Evolutionary conservation across 768 basidiomycete species (phyloP), one percentile per base, ranked within the genome.

Genomic region (Tremella yokohamensis): DNA sequence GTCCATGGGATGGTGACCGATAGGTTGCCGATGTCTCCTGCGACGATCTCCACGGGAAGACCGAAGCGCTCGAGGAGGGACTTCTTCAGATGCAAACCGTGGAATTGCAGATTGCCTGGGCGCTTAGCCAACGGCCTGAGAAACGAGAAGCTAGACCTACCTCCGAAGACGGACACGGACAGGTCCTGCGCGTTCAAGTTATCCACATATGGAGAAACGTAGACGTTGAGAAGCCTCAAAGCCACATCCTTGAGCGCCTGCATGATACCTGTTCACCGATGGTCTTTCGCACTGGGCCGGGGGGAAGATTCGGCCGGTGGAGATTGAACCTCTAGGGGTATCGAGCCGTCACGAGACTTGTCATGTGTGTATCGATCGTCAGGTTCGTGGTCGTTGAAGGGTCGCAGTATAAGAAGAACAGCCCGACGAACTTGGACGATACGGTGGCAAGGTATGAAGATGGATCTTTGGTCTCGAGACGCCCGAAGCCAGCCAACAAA

Each of bases 161-260:
- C 69, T 7, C 66, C 62, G 52, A 65, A 69, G 25, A 73, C 56
- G 2, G 68, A 91, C 81, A 94, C 87, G 72, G 92, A 92, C 49
- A 98, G 87, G 77, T 93, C 90, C 73, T 90, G 87, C 74, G 91
- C 83, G 76, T 97, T 92, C 75, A 99, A 79, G 73, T 97, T 94
- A 80, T 92, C 90, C 64, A 97, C 87, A 82, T 97, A 97, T 0
- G 90, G 92, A 24, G 89, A 89, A 50, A 96, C 84, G 62, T 92
- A 88, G 63, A 88, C 84, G 76, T 93, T 93, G 79, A 96, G 88
- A 66, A 72, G 47, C 37, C 65, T 39, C 3, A 72, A 56, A 26
- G 65, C 67, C 51, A 63, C 63, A 54, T 63, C 62, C 49, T 69
- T 66, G 63, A 72, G 63, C 6, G 67, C 61, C 61, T 72, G 67